Evolutionary conservation across 495 filamentous ascomycete species (phyloP).

Genomic region (Penicillium macrosclerotiorum): DNA sequence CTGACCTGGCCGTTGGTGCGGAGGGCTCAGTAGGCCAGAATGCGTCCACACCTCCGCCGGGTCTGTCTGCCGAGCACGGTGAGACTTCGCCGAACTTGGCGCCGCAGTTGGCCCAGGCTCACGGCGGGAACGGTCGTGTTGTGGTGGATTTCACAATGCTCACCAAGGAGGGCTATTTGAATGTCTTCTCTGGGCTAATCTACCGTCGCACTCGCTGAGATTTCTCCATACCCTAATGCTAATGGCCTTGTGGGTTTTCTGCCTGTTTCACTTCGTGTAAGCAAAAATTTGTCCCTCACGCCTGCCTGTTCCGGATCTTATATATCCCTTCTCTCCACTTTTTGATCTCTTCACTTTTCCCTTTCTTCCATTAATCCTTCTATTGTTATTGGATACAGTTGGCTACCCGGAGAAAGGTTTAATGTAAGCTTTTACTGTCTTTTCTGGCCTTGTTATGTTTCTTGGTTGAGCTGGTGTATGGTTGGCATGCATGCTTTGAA

Average conservation of each 20-base stretch:
- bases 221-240: background rate
- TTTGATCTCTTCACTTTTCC: background rate
- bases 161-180: slow-evolving; percentile 45
- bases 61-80: slow-evolving; percentile 27
- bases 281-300: background rate
- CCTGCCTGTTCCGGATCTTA: background rate
- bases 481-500: background rate
- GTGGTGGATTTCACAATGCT: slow-evolving; percentile 46
- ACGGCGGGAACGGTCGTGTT: slow-evolving; percentile 25
- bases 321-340: background rate
- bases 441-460: background rate
- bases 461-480: background rate
- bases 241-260: background rate
- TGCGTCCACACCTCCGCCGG: slow-evolving; percentile 33
- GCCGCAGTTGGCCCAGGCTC: slow-evolving; percentile 28
- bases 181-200: slow-evolving; percentile 45
- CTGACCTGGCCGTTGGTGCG: slow-evolving; percentile 57
- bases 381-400: background rate
- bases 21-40: slow-evolving; percentile 42
- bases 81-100: slow-evolving; percentile 32
- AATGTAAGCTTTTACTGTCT: background rate
- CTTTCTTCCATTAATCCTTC: background rate
- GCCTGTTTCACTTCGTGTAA: background rate
- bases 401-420: no score
- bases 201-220: slow-evolving; percentile 35